Percentiles rank a stretch among this genome's conserved stretches.
Evolutionary conservation across 371 early-diverging fungal genomes (phyloP).

Genomic region (Chytridium lagenaria): DNA sequence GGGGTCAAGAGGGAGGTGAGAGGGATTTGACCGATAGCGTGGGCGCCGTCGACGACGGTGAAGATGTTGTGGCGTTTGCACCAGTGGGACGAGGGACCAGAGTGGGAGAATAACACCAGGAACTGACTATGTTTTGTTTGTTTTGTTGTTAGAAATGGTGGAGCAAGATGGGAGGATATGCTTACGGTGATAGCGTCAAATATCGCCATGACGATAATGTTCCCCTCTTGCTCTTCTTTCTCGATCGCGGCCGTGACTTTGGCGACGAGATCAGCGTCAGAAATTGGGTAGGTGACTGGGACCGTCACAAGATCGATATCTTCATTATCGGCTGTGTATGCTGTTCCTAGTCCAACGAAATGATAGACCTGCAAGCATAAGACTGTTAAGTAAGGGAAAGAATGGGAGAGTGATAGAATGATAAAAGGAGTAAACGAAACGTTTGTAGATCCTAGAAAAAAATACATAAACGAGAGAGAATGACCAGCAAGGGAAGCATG

Average conservation of each 20-base stretch:
- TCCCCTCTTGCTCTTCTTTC: slow-evolving; percentile 7
- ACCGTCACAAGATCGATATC: slow-evolving; percentile 2
- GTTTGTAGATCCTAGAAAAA: no score
- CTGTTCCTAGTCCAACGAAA: slow-evolving; percentile 4
- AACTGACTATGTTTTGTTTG: slow-evolving; percentile 24
- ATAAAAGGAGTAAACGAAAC: no score
- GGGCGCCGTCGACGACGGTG: slow-evolving; percentile 72
- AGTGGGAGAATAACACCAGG: slow-evolving; percentile 60
- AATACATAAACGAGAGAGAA: background rate
- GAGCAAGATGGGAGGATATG: background rate
- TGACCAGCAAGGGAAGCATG: no score
- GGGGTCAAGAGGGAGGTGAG: slow-evolving; percentile 50
- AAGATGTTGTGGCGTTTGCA: slow-evolving; percentile 58
- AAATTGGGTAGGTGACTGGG: slow-evolving; percentile 16
- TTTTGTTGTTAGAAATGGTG: no score
- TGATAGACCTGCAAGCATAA: slow-evolving; percentile 7
- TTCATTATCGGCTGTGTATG: slow-evolving; percentile 7
- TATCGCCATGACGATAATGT: slow-evolving; percentile 22
- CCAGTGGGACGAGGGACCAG: slow-evolving; percentile 55
- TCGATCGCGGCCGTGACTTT: slow-evolving; percentile 16
- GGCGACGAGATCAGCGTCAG: slow-evolving; percentile 21
- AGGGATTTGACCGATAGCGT: slow-evolving; percentile 74
- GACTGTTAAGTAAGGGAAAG: background rate
- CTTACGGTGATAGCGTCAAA: slow-evolving; percentile 24
- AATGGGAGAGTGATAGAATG: no score